These are phyloP conservation scores for Mycosphaerella arachidis DNA, from an alignment of 2,329 filamentous ascomycete genomes.

Conservation along the genomic window DNA sequence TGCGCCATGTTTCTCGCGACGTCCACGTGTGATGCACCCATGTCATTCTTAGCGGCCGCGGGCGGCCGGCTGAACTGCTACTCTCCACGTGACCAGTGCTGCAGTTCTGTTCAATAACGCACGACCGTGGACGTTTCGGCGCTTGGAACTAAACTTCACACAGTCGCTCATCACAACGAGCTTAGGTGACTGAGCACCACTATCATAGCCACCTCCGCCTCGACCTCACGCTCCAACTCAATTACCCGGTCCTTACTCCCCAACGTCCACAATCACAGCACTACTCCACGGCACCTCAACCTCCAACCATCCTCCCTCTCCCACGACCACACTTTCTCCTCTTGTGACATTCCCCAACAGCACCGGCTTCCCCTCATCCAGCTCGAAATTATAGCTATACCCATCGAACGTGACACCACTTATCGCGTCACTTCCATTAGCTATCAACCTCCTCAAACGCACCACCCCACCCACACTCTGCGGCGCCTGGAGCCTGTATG, in stretches of 20 bases:
- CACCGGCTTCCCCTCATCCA: conserved; percentile 52
- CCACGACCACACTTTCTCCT: conserved; percentile 40
- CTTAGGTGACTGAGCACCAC: too few species aligned
- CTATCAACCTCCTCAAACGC: conserved; percentile 49
- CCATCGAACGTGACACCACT: conserved; percentile 60
- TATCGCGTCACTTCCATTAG: conserved; percentile 61
- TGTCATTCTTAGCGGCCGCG: too few species aligned
- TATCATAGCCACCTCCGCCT: too few species aligned
- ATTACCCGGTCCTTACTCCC: background rate
- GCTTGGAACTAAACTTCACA: too few species aligned
- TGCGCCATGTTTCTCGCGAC: background rate
- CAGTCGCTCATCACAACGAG: too few species aligned
- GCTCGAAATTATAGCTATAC: conserved; percentile 58
- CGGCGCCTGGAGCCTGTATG: conserved; percentile 44
- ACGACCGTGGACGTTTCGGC: too few species aligned
- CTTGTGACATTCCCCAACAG: conserved; percentile 52
- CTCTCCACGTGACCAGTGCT: too few species aligned
- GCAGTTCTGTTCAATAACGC: too few species aligned
- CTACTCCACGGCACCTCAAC: conserved; percentile 29
- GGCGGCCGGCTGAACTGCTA: too few species aligned
- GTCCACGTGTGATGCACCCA: background rate
- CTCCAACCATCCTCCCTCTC: conserved; percentile 33
- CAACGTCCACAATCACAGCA: conserved; percentile 26
- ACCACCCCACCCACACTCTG: conserved; percentile 19
- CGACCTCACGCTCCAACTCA: too few species aligned